Evolutionary conservation across 1,139 yeast genomes (phyloP).

Genomic region (Kurtzmaniella quercitrusa): DNA sequence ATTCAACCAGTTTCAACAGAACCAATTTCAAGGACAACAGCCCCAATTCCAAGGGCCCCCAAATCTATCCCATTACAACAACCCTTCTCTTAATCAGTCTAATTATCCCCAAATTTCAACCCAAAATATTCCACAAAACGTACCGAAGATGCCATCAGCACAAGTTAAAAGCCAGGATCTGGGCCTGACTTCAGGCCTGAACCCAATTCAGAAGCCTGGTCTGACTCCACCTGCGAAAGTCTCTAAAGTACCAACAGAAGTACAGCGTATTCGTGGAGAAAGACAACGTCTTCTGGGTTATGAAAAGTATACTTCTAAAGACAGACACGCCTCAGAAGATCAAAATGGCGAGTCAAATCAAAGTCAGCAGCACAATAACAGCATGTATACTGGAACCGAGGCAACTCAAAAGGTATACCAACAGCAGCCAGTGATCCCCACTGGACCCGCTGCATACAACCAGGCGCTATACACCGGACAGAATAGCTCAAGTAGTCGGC

Average conservation of each 20-base stretch:
- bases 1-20: background rate
- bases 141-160: background rate
- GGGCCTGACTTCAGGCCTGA: no score
- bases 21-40: no score
- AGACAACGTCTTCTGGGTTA: background rate
- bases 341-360: background rate
- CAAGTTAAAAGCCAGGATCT: background rate
- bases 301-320: background rate
- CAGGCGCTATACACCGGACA: background rate
- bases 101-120: background rate
- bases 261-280: background rate
- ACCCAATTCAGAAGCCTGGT: no score
- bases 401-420: background rate
- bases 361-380: background rate
- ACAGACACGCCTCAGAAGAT: no score
- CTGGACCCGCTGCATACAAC: background rate
- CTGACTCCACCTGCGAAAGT: no score
- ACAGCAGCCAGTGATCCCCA: background rate
- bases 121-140: background rate
- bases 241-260: background rate
- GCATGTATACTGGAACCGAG: background rate
- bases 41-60: no score
- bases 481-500: background rate
- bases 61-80: no score
- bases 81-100: background rate